Percentiles rank a stretch among this genome's conserved stretches.
Conservation (phyloP, 768 basidiomycete genomes). For the Cubamyces sp. region DNA sequence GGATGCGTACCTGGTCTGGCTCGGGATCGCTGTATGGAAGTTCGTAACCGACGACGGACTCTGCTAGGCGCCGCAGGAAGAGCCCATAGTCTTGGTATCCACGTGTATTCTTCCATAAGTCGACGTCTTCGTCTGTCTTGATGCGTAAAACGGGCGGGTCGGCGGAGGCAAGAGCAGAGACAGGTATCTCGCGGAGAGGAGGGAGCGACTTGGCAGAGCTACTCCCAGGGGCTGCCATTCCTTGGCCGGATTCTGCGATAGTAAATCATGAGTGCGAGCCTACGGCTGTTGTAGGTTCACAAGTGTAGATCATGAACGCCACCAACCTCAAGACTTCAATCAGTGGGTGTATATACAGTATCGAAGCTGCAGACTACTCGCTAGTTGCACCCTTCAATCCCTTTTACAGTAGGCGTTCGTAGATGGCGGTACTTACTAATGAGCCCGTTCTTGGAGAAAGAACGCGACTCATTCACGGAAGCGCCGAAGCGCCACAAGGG, state of each 20-base stretch:
- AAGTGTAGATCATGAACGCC: too few species aligned
- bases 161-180: slow-evolving; percentile 26
- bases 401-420: too few species aligned
- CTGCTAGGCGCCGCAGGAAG: slow-evolving; percentile 77
- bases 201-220: slow-evolving; percentile 16
- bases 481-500: background rate
- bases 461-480: background rate
- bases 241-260: too few species aligned
- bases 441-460: background rate
- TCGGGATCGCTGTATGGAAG: slow-evolving; percentile 46
- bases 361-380: too few species aligned
- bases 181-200: slow-evolving; percentile 38
- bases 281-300: too few species aligned
- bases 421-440: too few species aligned
- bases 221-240: background rate
- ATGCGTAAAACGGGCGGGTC: slow-evolving; percentile 58
- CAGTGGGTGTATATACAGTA: too few species aligned
- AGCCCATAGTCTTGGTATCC: slow-evolving; percentile 76
- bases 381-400: too few species aligned
- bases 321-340: too few species aligned
- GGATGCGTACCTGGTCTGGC: slow-evolving; percentile 32
- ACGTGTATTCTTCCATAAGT: slow-evolving; percentile 67
- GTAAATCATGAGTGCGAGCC: too few species aligned
- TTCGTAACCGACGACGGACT: slow-evolving; percentile 70
- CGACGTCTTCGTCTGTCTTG: slow-evolving; percentile 71